phyloP scores from a whole-genome alignment of 768 basidiomycete species.

The Mrakia frigida region DNA sequence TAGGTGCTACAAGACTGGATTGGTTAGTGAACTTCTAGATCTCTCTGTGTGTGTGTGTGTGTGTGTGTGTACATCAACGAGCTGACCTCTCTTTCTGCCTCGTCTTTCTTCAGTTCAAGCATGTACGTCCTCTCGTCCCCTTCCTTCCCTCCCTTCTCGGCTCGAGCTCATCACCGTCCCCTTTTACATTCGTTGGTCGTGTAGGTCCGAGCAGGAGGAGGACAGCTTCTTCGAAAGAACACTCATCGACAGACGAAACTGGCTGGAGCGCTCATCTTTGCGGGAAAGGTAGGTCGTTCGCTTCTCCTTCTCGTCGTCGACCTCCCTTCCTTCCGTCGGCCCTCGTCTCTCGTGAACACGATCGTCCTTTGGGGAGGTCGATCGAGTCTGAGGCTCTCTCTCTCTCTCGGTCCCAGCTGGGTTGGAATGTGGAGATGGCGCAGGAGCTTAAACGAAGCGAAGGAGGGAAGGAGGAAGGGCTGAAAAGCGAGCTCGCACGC shows the following conservation, averaged over 20 bases:
- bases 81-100: background rate
- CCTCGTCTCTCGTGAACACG: too few species aligned
- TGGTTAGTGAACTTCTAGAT: background rate
- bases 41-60: too few species aligned
- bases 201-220: constrained; percentile 22
- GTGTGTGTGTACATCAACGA: too few species aligned
- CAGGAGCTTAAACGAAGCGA: too few species aligned
- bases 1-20: constrained; percentile 28
- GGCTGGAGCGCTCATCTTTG: constrained; percentile 5
- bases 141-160: background rate
- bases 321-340: background rate
- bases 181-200: background rate
- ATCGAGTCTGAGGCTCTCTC: too few species aligned
- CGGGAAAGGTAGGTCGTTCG: constrained; percentile 24
- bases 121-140: constrained; percentile 13
- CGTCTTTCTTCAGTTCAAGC: constrained; percentile 23
- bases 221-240: constrained; percentile 24
- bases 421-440: too few species aligned
- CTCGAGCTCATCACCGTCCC: background rate
- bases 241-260: background rate
- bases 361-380: background rate
- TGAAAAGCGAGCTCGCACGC: too few species aligned
- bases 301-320: background rate
- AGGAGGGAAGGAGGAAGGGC: too few species aligned
- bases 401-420: too few species aligned